A percentile compares a stretch with the other conserved stretches of the same genome.
Conservation (phyloP, 176 grass and related monocot species). For the Paspalum vaginatum region DNA sequence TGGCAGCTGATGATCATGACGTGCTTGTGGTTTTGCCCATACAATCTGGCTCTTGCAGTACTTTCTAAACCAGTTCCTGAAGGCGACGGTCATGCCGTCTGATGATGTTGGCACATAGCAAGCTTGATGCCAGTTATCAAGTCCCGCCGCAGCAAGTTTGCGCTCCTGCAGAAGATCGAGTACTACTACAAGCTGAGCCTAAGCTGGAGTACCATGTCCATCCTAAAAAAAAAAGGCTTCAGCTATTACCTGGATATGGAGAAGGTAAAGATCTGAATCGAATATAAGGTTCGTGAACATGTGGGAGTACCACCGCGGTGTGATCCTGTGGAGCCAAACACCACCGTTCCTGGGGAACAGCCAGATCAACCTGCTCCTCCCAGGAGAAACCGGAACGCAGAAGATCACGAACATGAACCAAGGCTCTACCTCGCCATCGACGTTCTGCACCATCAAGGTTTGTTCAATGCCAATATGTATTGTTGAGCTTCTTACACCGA, state of each 20-base stretch:
- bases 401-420: constrained; percentile 56
- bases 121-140: constrained; percentile 61
- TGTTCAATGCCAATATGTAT: background rate
- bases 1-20: constrained; percentile 35
- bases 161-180: constrained; percentile 57
- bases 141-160: constrained; percentile 46
- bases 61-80: constrained; percentile 85
- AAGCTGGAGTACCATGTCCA: too few species aligned
- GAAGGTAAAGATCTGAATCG: constrained; percentile 82
- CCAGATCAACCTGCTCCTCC: constrained; percentile 68
- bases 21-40: constrained; percentile 40
- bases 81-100: constrained; percentile 68
- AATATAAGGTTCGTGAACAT: constrained; percentile 54
- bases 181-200: too few species aligned
- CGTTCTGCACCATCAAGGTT: background rate
- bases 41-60: constrained; percentile 59
- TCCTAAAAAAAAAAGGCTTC: too few species aligned
- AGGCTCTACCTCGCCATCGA: background rate
- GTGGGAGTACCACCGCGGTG: constrained; percentile 71
- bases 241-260: constrained; percentile 51
- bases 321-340: constrained; percentile 62
- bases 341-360: constrained; percentile 55
- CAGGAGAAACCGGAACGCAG: constrained; percentile 74
- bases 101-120: constrained; percentile 79
- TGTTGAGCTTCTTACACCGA: background rate